phyloP scores from a whole-genome alignment of 225 moss, liverwort and hornwort species.

The Takakia lepidozioides region DNA sequence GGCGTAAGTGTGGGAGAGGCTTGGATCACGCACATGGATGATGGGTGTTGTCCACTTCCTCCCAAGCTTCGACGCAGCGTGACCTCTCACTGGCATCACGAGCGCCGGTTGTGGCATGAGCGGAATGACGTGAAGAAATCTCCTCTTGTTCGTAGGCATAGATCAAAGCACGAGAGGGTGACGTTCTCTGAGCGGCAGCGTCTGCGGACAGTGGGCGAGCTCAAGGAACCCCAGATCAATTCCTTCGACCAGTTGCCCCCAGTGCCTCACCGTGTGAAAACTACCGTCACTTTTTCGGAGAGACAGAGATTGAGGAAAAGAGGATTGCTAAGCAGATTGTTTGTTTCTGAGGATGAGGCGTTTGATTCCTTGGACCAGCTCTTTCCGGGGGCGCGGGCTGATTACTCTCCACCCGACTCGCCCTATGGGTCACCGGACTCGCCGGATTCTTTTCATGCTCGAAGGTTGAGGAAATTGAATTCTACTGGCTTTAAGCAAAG shows the following conservation, averaged over 20 bases:
- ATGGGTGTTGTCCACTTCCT: too few species aligned
- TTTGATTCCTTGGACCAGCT: constrained; percentile 74
- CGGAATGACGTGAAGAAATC: constrained; percentile 10
- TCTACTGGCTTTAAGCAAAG: too few species aligned
- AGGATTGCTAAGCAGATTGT: constrained; percentile 13
- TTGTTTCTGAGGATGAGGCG: constrained; percentile 39
- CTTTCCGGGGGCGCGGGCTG: constrained; percentile 60
- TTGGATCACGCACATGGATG: too few species aligned
- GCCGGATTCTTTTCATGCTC: too few species aligned
- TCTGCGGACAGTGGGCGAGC: constrained; percentile 47
- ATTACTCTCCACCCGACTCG: constrained; percentile 25
- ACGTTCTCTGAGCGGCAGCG: constrained; percentile 51
- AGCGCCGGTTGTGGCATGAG: constrained; percentile 49
- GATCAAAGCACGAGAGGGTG: constrained; percentile 6
- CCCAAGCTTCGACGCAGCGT: constrained; percentile 42
- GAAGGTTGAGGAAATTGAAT: too few species aligned
- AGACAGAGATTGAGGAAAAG: constrained; percentile 63
- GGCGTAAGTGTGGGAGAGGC: too few species aligned
- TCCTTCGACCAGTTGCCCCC: constrained; percentile 54
- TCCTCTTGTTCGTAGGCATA: constrained; percentile 16
- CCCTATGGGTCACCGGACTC: too few species aligned
- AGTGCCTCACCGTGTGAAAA: constrained; percentile 47
- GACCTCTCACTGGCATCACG: constrained; percentile 45
- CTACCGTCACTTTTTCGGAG: constrained; percentile 63
- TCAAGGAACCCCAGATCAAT: constrained; percentile 49